A percentile compares a stretch with the other conserved stretches of the same genome.
Conservation (phyloP, 2,329 filamentous ascomycete genomes). For the Fonsecaea nubica region DNA sequence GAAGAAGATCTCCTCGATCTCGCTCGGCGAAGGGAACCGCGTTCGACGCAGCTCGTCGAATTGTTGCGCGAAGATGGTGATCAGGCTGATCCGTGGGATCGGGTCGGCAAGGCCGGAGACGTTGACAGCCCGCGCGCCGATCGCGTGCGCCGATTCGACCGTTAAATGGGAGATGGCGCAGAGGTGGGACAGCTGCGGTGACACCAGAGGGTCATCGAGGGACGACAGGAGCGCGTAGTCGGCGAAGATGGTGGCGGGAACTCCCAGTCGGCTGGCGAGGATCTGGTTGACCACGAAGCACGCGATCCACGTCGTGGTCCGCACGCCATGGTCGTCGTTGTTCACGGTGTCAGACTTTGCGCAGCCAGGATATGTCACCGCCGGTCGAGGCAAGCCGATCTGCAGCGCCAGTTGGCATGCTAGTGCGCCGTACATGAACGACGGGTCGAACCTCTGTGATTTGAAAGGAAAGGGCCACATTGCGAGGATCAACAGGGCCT, state of each 20-base stretch:
- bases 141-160: slow-evolving; percentile 8
- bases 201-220: slow-evolving; percentile 17
- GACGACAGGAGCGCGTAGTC: slow-evolving; percentile 21
- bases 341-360: slow-evolving; percentile 33
- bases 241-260: slow-evolving; percentile 21
- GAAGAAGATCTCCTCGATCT: slow-evolving; percentile 29
- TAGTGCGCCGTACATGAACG: slow-evolving; percentile 32
- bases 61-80: slow-evolving; percentile 26
- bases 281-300: slow-evolving; percentile 36
- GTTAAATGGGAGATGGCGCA: slow-evolving; percentile 26
- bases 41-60: slow-evolving; percentile 18
- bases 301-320: slow-evolving; percentile 38
- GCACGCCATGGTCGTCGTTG: slow-evolving; percentile 25
- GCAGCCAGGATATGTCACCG: slow-evolving; percentile 17
- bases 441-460: slow-evolving; percentile 33
- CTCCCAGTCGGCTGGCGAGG: slow-evolving; percentile 24
- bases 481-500: slow-evolving; percentile 38
- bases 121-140: slow-evolving; percentile 21
- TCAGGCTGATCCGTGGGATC: slow-evolving; percentile 22
- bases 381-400: slow-evolving; percentile 40
- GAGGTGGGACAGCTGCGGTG: slow-evolving; percentile 20
- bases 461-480: slow-evolving; percentile 41
- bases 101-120: slow-evolving; percentile 23
- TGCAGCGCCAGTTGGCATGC: slow-evolving; percentile 36
- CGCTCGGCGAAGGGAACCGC: slow-evolving; percentile 13